phyloP scores from a whole-genome alignment of 371 early-diverging fungal genomes.

The Batrachochytrium dendrobatidis region DNA sequence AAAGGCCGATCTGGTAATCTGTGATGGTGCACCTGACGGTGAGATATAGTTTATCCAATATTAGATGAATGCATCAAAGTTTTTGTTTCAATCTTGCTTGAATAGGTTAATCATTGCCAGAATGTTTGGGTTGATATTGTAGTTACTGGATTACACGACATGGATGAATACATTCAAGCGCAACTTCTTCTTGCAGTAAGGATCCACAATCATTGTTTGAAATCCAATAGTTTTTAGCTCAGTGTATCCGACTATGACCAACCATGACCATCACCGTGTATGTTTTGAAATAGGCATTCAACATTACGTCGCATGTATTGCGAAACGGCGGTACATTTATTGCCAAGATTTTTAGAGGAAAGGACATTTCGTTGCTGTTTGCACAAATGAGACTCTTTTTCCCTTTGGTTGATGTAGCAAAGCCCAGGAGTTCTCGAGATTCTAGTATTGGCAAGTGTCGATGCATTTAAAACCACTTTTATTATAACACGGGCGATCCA shows the following conservation, averaged over 20 bases:
- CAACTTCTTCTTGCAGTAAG: conserved; percentile 82
- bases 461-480: not conserved
- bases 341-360: conserved; percentile 94
- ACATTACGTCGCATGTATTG: conserved; percentile 88
- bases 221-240: not conserved
- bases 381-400: conserved; percentile 91
- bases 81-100: too few relatives aligned
- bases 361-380: conserved; percentile 82
- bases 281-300: conserved; percentile 59
- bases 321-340: conserved; percentile 88
- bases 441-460: conserved; percentile 19
- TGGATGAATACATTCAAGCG: conserved; percentile 98
- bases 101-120: too few relatives aligned
- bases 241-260: not conserved
- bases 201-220: not conserved
- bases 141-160: conserved; percentile 96
- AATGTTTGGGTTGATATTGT: conserved; percentile 12
- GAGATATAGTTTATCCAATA: conserved; percentile 12
- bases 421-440: conserved; percentile 88
- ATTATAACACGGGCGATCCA: too few relatives aligned
- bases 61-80: too few relatives aligned
- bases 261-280: not conserved
- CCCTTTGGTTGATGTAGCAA: conserved; percentile 76
- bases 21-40: conserved; percentile 94
- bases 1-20: conserved; percentile 87